A percentile compares a stretch with the other conserved stretches of the same genome.
These are phyloP conservation scores for Aspergillus hiratsukae DNA, from an alignment of 2,329 filamentous ascomycete genomes.

Conservation along the genomic window DNA sequence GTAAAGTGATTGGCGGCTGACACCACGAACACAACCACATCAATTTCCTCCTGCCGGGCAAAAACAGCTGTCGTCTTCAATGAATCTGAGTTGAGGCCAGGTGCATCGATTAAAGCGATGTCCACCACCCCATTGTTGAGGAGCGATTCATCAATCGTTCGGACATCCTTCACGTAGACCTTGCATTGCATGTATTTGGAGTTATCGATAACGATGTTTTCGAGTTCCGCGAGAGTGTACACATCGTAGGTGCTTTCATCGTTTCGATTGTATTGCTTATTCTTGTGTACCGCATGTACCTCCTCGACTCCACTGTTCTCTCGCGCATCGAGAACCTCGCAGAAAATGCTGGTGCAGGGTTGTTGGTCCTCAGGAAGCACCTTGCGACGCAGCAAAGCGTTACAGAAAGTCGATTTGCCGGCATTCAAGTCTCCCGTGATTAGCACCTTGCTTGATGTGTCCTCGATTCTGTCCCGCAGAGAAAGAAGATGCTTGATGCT, in stretches of 20 bases:
- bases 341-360: constrained; percentile 97
- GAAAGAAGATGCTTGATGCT: constrained; percentile 87
- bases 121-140: constrained; percentile 98
- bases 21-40: constrained; percentile 97
- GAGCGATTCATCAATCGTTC: constrained; percentile 84
- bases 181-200: constrained; percentile 91
- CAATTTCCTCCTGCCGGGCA: constrained; percentile 94
- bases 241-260: constrained; percentile 94
- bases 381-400: constrained; percentile 88
- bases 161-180: constrained; percentile 87
- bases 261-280: constrained; percentile 73
- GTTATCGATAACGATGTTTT: constrained; percentile 86
- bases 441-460: constrained; percentile 93
- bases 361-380: constrained; percentile 95
- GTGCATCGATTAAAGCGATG: constrained; percentile 94
- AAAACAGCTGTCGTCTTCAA: constrained; percentile 97
- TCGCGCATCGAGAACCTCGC: constrained; percentile 86
- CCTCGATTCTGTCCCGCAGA: constrained; percentile 88
- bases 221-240: constrained; percentile 70
- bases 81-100: constrained; percentile 91
- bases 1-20: constrained; percentile 98
- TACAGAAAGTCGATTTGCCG: constrained; percentile 98
- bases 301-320: constrained; percentile 91
- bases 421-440: constrained; percentile 95
- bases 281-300: constrained; percentile 88